phyloP scores from a whole-genome alignment of 2,329 filamentous ascomycete species.

The Tolypocladium ovalisporum region DNA sequence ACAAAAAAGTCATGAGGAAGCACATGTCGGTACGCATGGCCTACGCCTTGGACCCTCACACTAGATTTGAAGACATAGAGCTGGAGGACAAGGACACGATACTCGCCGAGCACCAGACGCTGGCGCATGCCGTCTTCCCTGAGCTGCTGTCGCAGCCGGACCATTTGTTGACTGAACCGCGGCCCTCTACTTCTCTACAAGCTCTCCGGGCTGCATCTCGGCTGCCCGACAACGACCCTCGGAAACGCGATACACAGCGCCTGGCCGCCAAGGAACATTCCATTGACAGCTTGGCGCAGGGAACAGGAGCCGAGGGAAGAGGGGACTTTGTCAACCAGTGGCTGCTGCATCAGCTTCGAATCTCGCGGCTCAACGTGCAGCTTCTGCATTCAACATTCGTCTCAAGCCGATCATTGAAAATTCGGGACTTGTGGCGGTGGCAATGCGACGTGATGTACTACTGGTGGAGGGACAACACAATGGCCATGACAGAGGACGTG shows the following conservation, averaged over 20 bases:
- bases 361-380: slow-evolving; percentile 32
- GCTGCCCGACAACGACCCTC: slow-evolving; percentile 23
- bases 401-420: slow-evolving; percentile 15
- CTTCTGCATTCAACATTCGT: slow-evolving; percentile 26
- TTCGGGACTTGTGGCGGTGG: slow-evolving; percentile 23
- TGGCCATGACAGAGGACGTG: slow-evolving; percentile 6
- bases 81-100: slow-evolving; percentile 20
- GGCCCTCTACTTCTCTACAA: slow-evolving; percentile 27
- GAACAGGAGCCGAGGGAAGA: slow-evolving; percentile 24
- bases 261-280: slow-evolving; percentile 36
- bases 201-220: slow-evolving; percentile 27
- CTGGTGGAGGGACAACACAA: slow-evolving; percentile 22
- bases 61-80: slow-evolving; percentile 28
- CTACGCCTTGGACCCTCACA: slow-evolving; percentile 25
- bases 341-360: slow-evolving; percentile 39
- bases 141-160: slow-evolving; percentile 37
- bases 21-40: slow-evolving; percentile 27
- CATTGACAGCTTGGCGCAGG: slow-evolving; percentile 31
- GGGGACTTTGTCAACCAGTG: slow-evolving; percentile 37
- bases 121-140: slow-evolving; percentile 30
- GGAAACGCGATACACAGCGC: slow-evolving; percentile 22
- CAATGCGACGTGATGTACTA: slow-evolving; percentile 26
- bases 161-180: slow-evolving; percentile 25
- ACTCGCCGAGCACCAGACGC: slow-evolving; percentile 10
- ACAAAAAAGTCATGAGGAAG: slow-evolving; percentile 30